Conservation (phyloP, 257 asterid species). For the Paraleonurus japonicus region DNA sequence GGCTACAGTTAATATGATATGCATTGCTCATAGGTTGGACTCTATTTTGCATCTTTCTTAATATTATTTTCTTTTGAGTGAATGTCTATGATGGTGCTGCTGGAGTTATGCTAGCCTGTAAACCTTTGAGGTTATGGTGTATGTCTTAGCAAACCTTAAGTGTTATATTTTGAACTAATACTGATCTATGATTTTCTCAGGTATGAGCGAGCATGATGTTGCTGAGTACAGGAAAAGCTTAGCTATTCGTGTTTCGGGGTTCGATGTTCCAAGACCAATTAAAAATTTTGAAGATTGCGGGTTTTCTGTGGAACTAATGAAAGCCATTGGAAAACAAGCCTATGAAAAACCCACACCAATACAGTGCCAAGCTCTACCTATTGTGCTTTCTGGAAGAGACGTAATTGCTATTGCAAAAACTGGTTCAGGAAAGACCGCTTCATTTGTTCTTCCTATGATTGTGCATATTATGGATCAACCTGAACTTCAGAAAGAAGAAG, state of each 20-base stretch:
- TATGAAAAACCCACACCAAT: conserved; percentile 92
- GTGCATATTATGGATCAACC: conserved; percentile 97
- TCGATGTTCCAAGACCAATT: conserved; percentile 88
- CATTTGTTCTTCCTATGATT: conserved; percentile 95
- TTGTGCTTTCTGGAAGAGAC: conserved; percentile 95
- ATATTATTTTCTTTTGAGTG: not conserved
- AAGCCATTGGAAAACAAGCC: conserved; percentile 86
- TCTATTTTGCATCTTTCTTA: not conserved
- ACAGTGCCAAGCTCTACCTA: conserved; percentile 95
- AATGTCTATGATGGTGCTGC: not conserved
- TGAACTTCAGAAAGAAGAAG: conserved; percentile 89
- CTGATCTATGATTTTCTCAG: conserved; percentile 40
- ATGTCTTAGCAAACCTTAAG: not conserved
- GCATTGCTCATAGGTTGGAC: not conserved
- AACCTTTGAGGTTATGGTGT: not conserved
- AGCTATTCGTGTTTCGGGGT: conserved; percentile 91
- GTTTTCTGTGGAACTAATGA: conserved; percentile 76
- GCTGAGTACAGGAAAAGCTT: conserved; percentile 65
- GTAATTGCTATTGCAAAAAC: conserved; percentile 96
- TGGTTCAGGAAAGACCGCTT: conserved; percentile 97
- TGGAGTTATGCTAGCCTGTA: conserved; percentile 17
- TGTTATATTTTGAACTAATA: not conserved
- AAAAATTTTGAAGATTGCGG: conserved; percentile 90
- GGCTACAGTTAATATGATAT: not conserved
- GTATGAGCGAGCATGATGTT: conserved; percentile 79